phyloP scores from a whole-genome alignment of 2,329 filamentous ascomycete genomes.

The Aaosphaeria pasadenensis region DNA sequence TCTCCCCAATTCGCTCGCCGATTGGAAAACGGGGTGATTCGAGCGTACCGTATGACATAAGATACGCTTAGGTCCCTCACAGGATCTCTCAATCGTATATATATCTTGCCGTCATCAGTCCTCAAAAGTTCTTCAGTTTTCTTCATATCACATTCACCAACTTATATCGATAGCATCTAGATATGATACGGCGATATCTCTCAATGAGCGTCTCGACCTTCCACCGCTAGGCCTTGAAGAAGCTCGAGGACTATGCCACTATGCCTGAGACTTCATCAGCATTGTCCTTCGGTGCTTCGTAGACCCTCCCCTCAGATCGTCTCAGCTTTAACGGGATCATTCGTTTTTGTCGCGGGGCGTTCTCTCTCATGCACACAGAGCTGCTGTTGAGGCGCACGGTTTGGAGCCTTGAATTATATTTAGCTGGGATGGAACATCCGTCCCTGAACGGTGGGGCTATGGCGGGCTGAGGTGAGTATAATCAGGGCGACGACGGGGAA shows the following conservation, averaged over 20 bases:
- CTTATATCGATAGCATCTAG: neutral
- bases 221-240: conserved; percentile 15
- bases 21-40: conserved; percentile 31
- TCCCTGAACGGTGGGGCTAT: conserved; percentile 1
- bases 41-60: conserved; percentile 39
- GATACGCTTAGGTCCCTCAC: neutral
- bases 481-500: too few species aligned
- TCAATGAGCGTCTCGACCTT: conserved; percentile 19
- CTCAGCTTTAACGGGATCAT: conserved; percentile 18
- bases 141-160: neutral
- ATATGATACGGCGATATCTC: conserved; percentile 15
- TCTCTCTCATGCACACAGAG: conserved; percentile 22
- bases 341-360: conserved; percentile 21
- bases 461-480: too few species aligned
- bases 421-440: conserved; percentile 11
- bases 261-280: conserved; percentile 23
- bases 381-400: conserved; percentile 19
- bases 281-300: conserved; percentile 15
- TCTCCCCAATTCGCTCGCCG: conserved; percentile 25
- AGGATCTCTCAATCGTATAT: too few species aligned
- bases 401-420: conserved; percentile 13
- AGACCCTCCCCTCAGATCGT: conserved; percentile 19
- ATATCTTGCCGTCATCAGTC: too few species aligned
- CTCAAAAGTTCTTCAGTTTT: too few species aligned
- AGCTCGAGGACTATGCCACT: conserved; percentile 21